A percentile compares a stretch with the other conserved stretches of the same genome.
phyloP scores from a whole-genome alignment of 768 basidiomycete species.

The Chalciporus piperatus region DNA sequence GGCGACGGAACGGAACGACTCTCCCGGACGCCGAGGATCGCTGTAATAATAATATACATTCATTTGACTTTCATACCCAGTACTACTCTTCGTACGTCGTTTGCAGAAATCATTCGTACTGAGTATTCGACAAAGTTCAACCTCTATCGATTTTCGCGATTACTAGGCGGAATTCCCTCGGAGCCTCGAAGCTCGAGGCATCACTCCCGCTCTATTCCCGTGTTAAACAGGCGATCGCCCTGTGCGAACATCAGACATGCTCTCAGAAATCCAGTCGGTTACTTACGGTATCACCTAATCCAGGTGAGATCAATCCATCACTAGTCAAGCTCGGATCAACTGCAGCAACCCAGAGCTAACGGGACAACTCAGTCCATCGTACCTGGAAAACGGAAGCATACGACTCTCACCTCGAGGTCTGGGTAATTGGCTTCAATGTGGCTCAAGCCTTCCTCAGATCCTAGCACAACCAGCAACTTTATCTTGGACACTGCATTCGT shows the following conservation, averaged over 20 bases:
- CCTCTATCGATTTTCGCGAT: not conserved
- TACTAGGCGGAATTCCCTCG: too few species aligned
- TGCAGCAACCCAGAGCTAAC: conserved; percentile 82
- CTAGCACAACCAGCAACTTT: conserved; percentile 81
- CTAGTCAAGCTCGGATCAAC: conserved; percentile 70
- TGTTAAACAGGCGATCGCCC: conserved; percentile 87
- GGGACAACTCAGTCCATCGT: not conserved
- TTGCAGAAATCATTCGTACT: not conserved
- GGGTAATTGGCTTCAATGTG: conserved; percentile 68
- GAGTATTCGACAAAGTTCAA: too few species aligned
- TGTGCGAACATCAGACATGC: conserved; percentile 27
- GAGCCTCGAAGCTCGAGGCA: too few species aligned
- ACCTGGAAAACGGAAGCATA: not conserved
- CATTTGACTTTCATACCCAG: not conserved
- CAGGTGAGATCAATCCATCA: conserved; percentile 84
- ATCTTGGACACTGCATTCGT: conserved; percentile 54
- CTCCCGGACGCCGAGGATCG: not conserved
- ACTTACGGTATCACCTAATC: conserved; percentile 86
- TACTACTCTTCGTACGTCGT: not conserved
- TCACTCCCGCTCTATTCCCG: conserved; percentile 36
- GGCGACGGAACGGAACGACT: not conserved
- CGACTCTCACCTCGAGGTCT: conserved; percentile 62
- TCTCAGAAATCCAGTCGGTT: not conserved
- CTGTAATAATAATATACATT: too few species aligned
- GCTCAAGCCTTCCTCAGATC: conserved; percentile 68